These are phyloP conservation scores for Xylaria arbuscula DNA, from an alignment of 2,329 filamentous ascomycete species.

Conservation along the genomic window DNA sequence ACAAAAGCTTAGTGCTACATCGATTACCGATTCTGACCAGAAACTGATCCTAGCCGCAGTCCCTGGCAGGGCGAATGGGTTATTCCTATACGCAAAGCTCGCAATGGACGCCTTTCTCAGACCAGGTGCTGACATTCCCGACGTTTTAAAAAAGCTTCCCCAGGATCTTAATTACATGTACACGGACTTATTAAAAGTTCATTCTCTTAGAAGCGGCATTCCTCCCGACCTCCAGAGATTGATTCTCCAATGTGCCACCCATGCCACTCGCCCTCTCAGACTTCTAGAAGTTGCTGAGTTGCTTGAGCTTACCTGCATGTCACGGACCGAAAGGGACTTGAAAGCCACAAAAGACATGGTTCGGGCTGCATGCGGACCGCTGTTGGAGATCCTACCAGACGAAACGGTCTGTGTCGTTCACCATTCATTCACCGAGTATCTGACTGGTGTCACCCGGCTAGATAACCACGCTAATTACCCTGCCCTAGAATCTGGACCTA, in stretches of 20 bases:
- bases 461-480: conserved; percentile 1
- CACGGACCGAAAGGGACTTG: conserved; percentile 7
- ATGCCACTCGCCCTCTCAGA: conserved; percentile 19
- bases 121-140: conserved; percentile 42
- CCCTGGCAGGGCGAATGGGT: conserved; percentile 53
- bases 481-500: conserved; percentile 17
- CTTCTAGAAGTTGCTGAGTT: conserved; percentile 21
- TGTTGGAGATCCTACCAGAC: conserved; percentile 17
- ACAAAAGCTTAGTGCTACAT: conserved; percentile 20
- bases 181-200: conserved; percentile 25
- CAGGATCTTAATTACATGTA: conserved; percentile 55
- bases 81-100: conserved; percentile 59
- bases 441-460: conserved; percentile 12
- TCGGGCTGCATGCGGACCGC: conserved; percentile 10
- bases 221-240: conserved; percentile 9
- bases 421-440: conserved; percentile 25
- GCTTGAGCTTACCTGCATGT: conserved; percentile 13
- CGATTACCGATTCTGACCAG: conserved; percentile 30
- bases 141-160: conserved; percentile 51
- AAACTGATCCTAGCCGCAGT: conserved; percentile 48
- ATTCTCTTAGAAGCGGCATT: conserved; percentile 11
- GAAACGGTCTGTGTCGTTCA: conserved; percentile 24
- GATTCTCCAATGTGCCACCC: conserved; percentile 23
- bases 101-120: conserved; percentile 54
- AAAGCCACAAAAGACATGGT: conserved; percentile 11